Evolutionary conservation across 1,284 basidiomycete species (phyloP).

Genomic region (Boletus semigastroideus): DNA sequence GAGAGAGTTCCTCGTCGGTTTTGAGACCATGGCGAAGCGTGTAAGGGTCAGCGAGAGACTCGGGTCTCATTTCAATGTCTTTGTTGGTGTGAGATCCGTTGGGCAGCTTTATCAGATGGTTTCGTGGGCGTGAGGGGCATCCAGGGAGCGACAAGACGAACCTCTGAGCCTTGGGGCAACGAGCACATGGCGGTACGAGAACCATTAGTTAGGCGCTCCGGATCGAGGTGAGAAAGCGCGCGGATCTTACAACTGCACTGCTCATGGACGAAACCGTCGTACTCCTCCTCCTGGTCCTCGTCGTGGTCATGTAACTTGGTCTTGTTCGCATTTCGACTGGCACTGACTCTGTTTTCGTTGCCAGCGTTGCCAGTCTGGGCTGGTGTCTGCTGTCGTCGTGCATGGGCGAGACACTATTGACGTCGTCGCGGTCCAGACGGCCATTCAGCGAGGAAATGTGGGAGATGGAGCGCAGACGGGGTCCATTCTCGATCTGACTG

Average conservation of each 20-base stretch:
- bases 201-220: not conserved
- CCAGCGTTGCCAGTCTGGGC: conserved; percentile 49
- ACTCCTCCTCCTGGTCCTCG: conserved; percentile 36
- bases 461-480: conserved; percentile 58
- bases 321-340: not conserved
- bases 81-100: conserved; percentile 32
- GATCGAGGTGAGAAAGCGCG: not conserved
- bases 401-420: conserved; percentile 47
- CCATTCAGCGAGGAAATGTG: conserved; percentile 48
- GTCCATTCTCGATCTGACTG: conserved; percentile 9
- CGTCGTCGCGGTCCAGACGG: conserved; percentile 26
- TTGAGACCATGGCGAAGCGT: conserved; percentile 56
- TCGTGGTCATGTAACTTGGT: conserved; percentile 43
- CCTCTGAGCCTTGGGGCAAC: conserved; percentile 5
- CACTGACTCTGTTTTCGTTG: conserved; percentile 5
- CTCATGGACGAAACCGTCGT: conserved; percentile 23
- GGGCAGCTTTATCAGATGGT: conserved; percentile 22
- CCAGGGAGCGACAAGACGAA: conserved; percentile 1
- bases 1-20: conserved; percentile 58
- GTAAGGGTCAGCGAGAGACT: conserved; percentile 54
- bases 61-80: conserved; percentile 47
- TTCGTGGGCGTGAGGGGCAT: not conserved
- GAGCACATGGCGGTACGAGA: conserved; percentile 1
- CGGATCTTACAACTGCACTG: not conserved
- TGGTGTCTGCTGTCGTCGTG: conserved; percentile 71